Conservation (phyloP, 441 rosid species). For the Euphorbia celastroides region DNA sequence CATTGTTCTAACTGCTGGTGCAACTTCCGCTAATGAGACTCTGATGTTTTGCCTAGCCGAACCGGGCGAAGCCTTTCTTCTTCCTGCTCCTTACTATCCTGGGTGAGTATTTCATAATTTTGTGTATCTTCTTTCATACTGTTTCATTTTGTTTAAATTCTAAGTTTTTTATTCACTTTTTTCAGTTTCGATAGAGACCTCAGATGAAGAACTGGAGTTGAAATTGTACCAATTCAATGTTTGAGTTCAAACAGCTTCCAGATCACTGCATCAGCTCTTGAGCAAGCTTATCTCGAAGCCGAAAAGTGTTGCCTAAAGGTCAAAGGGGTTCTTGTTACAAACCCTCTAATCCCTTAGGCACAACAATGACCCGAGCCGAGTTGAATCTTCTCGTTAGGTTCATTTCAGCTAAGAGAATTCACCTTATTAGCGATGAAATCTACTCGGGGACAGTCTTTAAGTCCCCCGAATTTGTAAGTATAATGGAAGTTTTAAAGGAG, state of each 20-base stretch:
- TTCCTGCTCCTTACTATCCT: slow-evolving; percentile 69
- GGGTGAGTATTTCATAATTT: slow-evolving; percentile 72
- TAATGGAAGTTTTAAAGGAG: slow-evolving; percentile 66
- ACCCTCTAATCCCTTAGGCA: slow-evolving; percentile 73
- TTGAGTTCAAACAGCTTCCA: slow-evolving; percentile 74
- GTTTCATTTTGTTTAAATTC: slow-evolving; percentile 15
- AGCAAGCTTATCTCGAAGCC: slow-evolving; percentile 65
- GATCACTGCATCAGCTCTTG: slow-evolving; percentile 68
- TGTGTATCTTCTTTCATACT: too few species aligned
- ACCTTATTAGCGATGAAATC: slow-evolving; percentile 90
- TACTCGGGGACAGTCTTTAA: slow-evolving; percentile 84
- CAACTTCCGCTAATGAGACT: slow-evolving; percentile 92
- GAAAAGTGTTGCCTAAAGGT: slow-evolving; percentile 55
- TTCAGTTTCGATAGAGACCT: slow-evolving; percentile 96
- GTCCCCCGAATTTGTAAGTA: slow-evolving; percentile 64
- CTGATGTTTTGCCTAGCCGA: slow-evolving; percentile 87
- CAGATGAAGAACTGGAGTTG: slow-evolving; percentile 86
- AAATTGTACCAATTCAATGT: slow-evolving; percentile 80
- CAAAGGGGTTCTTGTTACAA: slow-evolving; percentile 45
- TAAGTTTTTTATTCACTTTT: slow-evolving; percentile 19
- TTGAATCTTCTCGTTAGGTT: slow-evolving; percentile 71
- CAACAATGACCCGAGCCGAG: slow-evolving; percentile 58
- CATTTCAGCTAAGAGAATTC: slow-evolving; percentile 54
- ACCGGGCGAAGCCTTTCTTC: slow-evolving; percentile 46
- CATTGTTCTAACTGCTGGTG: slow-evolving; percentile 83